phyloP scores from a whole-genome alignment of 2,329 filamentous ascomycete genomes.

The Sclerotinia minor region DNA sequence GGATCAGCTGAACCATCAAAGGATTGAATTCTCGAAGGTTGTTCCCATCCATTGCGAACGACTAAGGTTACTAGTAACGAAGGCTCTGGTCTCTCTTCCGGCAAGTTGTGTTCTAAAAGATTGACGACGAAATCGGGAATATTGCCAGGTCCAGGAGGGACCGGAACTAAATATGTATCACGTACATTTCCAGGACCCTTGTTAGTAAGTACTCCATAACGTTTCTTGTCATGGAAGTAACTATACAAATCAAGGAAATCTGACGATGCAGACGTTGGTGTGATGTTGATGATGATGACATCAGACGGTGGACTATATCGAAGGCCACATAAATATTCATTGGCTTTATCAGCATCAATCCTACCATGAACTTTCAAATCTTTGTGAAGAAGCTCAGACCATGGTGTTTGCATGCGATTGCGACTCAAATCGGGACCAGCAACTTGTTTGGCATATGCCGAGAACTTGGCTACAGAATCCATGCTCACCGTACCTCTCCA shows the following conservation, averaged over 20 bases:
- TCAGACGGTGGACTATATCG: slow-evolving; percentile 81
- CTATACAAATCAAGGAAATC: slow-evolving; percentile 78
- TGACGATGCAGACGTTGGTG: slow-evolving; percentile 58
- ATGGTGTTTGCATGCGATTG: slow-evolving; percentile 53
- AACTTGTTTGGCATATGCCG: slow-evolving; percentile 76
- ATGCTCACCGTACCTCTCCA: slow-evolving; percentile 79
- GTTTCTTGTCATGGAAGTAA: slow-evolving; percentile 79
- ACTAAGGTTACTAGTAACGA: slow-evolving; percentile 84
- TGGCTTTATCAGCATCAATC: slow-evolving; percentile 78
- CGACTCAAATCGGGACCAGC: slow-evolving; percentile 76
- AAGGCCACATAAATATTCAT: slow-evolving; percentile 86
- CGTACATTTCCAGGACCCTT: slow-evolving; percentile 73
- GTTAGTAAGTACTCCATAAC: slow-evolving; percentile 85
- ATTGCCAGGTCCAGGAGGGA: slow-evolving; percentile 67
- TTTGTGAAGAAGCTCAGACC: slow-evolving; percentile 73
- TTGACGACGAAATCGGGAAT: slow-evolving; percentile 87
- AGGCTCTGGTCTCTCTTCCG: slow-evolving; percentile 68
- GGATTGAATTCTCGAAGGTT: slow-evolving; percentile 23
- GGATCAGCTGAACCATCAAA: slow-evolving; percentile 33
- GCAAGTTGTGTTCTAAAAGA: slow-evolving; percentile 80
- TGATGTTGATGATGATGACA: slow-evolving; percentile 75
- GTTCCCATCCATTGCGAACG: slow-evolving; percentile 60
- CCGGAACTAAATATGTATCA: slow-evolving; percentile 87
- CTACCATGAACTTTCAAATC: slow-evolving; percentile 72
- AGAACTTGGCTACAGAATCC: slow-evolving; percentile 74